phyloP scores from a whole-genome alignment of 352 stramenopile species.

The Stramenopiles sp. region DNA sequence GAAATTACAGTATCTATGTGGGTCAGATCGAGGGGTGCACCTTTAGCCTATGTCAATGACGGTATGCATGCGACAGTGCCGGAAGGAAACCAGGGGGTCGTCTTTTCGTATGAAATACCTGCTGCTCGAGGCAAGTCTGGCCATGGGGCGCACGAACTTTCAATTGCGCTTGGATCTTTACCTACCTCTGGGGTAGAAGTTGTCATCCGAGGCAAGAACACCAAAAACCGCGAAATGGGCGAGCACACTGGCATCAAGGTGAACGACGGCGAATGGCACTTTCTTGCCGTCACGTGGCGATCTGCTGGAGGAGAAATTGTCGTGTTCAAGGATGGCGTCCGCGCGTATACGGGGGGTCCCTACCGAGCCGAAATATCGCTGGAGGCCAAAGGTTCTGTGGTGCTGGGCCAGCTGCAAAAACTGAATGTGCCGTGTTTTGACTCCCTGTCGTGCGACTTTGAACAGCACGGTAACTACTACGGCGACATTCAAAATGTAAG shows the following conservation, averaged over 20 bases:
- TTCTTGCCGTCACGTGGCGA: constrained; percentile 37
- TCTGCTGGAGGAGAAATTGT: constrained; percentile 32
- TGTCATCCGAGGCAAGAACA: constrained; percentile 37
- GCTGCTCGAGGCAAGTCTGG: not conserved
- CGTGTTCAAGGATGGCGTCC: constrained; percentile 44
- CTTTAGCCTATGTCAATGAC: constrained; percentile 17
- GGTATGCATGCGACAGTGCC: constrained; percentile 37
- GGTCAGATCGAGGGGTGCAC: not conserved
- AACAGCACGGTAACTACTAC: constrained; percentile 22
- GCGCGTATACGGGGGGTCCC: constrained; percentile 38
- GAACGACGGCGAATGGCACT: constrained; percentile 43
- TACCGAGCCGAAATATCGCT: constrained; percentile 30
- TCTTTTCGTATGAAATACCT: constrained; percentile 8
- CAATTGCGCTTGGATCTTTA: constrained; percentile 25
- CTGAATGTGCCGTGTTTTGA: constrained; percentile 14
- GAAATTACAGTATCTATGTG: constrained; percentile 19
- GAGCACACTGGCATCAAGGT: constrained; percentile 39
- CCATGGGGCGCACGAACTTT: constrained; percentile 29
- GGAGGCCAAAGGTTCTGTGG: constrained; percentile 25
- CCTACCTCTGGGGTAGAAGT: constrained; percentile 23
- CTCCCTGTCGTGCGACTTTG: constrained; percentile 24
- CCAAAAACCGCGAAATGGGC: constrained; percentile 21
- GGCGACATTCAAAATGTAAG: constrained; percentile 39
- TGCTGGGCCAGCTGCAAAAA: constrained; percentile 32
- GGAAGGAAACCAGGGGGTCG: constrained; percentile 33